phyloP scores from a whole-genome alignment of 108 stramenopile species.

The Thalassiosira profunda region DNA sequence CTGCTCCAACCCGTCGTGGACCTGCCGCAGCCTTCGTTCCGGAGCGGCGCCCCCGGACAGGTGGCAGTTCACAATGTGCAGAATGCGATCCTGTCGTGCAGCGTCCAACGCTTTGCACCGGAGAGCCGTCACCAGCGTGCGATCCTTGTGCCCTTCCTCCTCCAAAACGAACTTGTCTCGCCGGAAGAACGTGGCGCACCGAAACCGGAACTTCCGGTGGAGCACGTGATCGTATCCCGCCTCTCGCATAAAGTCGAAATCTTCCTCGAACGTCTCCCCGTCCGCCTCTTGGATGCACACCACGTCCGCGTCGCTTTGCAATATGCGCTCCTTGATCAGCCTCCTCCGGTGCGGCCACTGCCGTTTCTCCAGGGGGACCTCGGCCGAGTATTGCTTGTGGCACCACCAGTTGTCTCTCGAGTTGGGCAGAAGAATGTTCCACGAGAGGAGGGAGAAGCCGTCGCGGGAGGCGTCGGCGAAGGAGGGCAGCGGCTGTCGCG shows the following conservation, averaged over 20 bases:
- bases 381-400: constrained; percentile 48
- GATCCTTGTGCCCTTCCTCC: constrained; percentile 86
- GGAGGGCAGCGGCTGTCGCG: constrained; percentile 20
- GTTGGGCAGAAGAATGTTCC: constrained; percentile 63
- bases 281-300: constrained; percentile 90
- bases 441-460: constrained; percentile 47
- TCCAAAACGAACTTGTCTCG: constrained; percentile 57
- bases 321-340: constrained; percentile 41
- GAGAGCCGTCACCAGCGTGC: constrained; percentile 82
- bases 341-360: constrained; percentile 48
- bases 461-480: background rate
- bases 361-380: constrained; percentile 50
- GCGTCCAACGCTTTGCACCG: background rate
- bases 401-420: constrained; percentile 64
- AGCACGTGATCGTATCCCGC: constrained; percentile 73
- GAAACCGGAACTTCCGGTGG: constrained; percentile 78
- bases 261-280: constrained; percentile 79
- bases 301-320: constrained; percentile 66
- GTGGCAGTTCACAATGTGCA: constrained; percentile 88
- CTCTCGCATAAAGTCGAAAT: constrained; percentile 86
- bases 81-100: constrained; percentile 2
- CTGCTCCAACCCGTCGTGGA: constrained; percentile 72
- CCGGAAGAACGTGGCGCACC: constrained; percentile 91
- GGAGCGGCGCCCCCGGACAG: constrained; percentile 85
- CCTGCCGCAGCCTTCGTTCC: constrained; percentile 82